These are phyloP conservation scores for Lachancea lanzarotensis DNA, from an alignment of 805 yeast genomes.

Conservation along the genomic window DNA sequence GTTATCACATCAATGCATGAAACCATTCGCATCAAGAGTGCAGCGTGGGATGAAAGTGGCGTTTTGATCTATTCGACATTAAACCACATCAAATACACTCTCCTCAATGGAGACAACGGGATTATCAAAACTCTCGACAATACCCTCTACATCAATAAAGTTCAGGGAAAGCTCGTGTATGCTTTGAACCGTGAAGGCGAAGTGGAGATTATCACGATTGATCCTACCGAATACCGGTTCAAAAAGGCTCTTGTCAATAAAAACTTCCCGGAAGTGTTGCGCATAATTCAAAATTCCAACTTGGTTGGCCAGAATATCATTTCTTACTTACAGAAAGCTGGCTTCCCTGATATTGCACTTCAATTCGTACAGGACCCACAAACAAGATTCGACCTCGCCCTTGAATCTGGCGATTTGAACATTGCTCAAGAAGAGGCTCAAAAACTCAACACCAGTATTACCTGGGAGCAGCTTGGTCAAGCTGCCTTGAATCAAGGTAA, in stretches of 20 bases:
- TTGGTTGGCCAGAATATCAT: slow-evolving; percentile 96
- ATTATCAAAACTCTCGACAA: slow-evolving; percentile 87
- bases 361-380: slow-evolving; percentile 96
- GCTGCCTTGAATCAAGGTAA: slow-evolving; percentile 92
- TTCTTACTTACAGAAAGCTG: slow-evolving; percentile 88
- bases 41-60: slow-evolving; percentile 94
- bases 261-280: slow-evolving; percentile 84
- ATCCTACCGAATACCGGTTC: slow-evolving; percentile 96
- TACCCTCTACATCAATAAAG: slow-evolving; percentile 75
- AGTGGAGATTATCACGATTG: slow-evolving; percentile 71
- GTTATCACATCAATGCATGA: slow-evolving; percentile 83
- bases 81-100: slow-evolving; percentile 89
- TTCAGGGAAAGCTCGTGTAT: slow-evolving; percentile 62
- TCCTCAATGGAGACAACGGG: slow-evolving; percentile 92
- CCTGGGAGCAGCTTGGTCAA: slow-evolving; percentile 77
- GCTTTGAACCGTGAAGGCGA: slow-evolving; percentile 82
- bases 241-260: slow-evolving; percentile 86
- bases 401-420: slow-evolving; percentile 83
- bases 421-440: slow-evolving; percentile 89
- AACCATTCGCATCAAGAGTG: slow-evolving; percentile 92
- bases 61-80: slow-evolving; percentile 89
- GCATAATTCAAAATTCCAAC: slow-evolving; percentile 81
- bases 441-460: slow-evolving; percentile 54
- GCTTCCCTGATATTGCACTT: slow-evolving; percentile 94
- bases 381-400: slow-evolving; percentile 89